Percentiles rank a stretch among this genome's conserved stretches.
These are phyloP conservation scores for Suhomyces bribrorum DNA, from an alignment of 1,139 yeast species.

Conservation along the genomic window DNA sequence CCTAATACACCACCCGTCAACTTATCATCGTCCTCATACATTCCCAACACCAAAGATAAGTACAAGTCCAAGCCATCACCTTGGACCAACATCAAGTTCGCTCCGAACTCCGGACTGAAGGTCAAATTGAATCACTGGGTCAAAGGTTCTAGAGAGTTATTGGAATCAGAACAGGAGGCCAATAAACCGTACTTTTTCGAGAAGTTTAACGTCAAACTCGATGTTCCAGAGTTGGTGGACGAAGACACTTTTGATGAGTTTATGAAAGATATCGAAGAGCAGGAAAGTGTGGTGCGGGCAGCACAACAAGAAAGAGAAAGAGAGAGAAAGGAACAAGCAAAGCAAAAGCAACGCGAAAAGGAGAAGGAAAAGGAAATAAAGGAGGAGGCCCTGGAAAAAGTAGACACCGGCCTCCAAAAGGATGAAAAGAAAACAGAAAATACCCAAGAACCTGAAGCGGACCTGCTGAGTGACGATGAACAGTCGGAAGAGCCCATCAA, in stretches of 20 bases:
- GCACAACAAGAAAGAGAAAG: slow-evolving; percentile 22
- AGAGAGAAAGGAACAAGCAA: slow-evolving; percentile 22
- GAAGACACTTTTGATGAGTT: slow-evolving; percentile 61
- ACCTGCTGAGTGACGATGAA: slow-evolving; percentile 4
- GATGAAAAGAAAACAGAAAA: slow-evolving; percentile 4
- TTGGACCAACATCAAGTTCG: slow-evolving; percentile 73
- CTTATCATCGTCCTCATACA: slow-evolving; percentile 46
- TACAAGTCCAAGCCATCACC: slow-evolving; percentile 74
- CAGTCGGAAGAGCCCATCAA: slow-evolving; percentile 15
- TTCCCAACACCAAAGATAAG: slow-evolving; percentile 58
- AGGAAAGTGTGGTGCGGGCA: slow-evolving; percentile 22
- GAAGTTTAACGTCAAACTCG: slow-evolving; percentile 68
- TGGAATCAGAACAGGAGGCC: slow-evolving; percentile 39
- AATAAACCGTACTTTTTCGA: slow-evolving; percentile 69
- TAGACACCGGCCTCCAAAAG: slow-evolving; percentile 5
- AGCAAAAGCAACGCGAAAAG: slow-evolving; percentile 15
- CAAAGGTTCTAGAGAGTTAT: slow-evolving; percentile 62
- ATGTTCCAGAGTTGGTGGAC: slow-evolving; percentile 68
- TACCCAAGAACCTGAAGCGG: slow-evolving; percentile 6
- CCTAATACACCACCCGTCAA: slow-evolving; percentile 88
- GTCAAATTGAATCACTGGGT: slow-evolving; percentile 82
- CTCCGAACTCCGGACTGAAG: slow-evolving; percentile 50
- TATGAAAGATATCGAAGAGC: slow-evolving; percentile 45
- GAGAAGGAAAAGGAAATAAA: slow-evolving; percentile 13
- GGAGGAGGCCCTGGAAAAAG: slow-evolving; percentile 7